Evolutionary conservation across 2,329 filamentous ascomycete species (phyloP), one percentile per base, ranked within the genome.

Genomic region (Epichloe sibirici): DNA sequence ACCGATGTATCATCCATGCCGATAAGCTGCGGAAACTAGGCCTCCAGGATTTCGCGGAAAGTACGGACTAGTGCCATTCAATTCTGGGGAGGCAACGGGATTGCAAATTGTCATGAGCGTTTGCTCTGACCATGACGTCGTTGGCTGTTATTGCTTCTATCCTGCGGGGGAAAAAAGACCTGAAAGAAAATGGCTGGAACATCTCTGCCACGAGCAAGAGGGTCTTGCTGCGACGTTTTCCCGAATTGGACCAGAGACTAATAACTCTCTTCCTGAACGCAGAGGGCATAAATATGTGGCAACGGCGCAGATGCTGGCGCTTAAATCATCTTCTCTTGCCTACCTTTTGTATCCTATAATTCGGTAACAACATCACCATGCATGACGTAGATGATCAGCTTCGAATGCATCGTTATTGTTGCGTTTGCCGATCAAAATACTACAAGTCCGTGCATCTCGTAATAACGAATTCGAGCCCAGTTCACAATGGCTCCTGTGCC

Each of bases 141-240:
- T 82, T 9, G 82, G 78, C 0, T 85, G 80, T 65, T 84, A 84
- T 65, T 84, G 81, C 66, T 85, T 85, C 69, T 85, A 82, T 63
- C 75, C 80, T 0, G 71, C 77, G 1, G 72, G 74, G 5, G 71
- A 74, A 74, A 52, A 78, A 79, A 6, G 78, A 83, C 61, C 78
- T 77, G 58, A 69, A 71, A 13, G 74, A 70, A 44, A 77, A 83
- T 39, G 73, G 70, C 13, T 83, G 79, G 79, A 74, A 73, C 4
- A 69, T 68, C 3, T 72, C 74, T 31, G 69, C 69, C 3, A 71
- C 75, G 0, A 69, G 77, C 3, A 75, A 79, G 55, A 75, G 17
- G 17, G 81, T 51, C 67, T 84, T 1, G 68, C 82, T 12, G 72
- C 71, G 0, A 77, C 77, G 0, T 85, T 77, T 77, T 56, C 78